Conservation (phyloP, 2,329 filamentous ascomycete genomes). For the Cladobotryum protrusum region DNA sequence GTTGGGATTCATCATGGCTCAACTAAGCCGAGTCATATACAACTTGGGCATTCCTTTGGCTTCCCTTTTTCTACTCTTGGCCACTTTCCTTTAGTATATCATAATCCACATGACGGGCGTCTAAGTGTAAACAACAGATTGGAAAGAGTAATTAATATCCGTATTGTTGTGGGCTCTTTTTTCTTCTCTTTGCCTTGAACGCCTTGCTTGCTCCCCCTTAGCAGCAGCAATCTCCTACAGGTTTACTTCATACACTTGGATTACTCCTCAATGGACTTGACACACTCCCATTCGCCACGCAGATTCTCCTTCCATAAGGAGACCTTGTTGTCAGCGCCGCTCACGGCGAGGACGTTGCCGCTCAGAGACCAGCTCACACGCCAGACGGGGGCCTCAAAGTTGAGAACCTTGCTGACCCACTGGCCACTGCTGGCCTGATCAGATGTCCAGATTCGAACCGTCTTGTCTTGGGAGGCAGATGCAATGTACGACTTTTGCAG, state of each 20-base stretch:
- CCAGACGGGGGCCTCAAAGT: conserved; percentile 88
- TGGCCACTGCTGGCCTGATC: conserved; percentile 56
- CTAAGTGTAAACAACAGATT: background rate
- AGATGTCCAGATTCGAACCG: conserved; percentile 92
- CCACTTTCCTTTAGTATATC: background rate
- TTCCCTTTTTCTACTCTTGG: no score
- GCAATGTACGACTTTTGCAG: conserved; percentile 96
- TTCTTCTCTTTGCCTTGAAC: conserved; percentile 28
- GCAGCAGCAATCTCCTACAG: conserved; percentile 1
- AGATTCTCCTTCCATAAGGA: conserved; percentile 98
- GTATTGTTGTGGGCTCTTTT: background rate
- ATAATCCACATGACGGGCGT: background rate
- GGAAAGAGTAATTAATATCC: background rate
- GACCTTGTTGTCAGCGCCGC: conserved; percentile 92
- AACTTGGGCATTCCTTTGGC: no score
- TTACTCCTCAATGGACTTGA: conserved; percentile 92
- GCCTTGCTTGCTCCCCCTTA: conserved; percentile 23
- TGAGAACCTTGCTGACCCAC: conserved; percentile 80
- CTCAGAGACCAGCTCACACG: conserved; percentile 96
- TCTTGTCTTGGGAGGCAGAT: conserved; percentile 92
- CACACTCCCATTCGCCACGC: conserved; percentile 91
- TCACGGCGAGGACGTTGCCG: conserved; percentile 92
- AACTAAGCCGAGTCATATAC: no score
- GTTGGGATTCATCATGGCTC: background rate
- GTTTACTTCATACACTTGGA: background rate